Evolutionary conservation across 2,329 filamentous ascomycete species (phyloP).

Genomic region (Pseudocercospora musae): DNA sequence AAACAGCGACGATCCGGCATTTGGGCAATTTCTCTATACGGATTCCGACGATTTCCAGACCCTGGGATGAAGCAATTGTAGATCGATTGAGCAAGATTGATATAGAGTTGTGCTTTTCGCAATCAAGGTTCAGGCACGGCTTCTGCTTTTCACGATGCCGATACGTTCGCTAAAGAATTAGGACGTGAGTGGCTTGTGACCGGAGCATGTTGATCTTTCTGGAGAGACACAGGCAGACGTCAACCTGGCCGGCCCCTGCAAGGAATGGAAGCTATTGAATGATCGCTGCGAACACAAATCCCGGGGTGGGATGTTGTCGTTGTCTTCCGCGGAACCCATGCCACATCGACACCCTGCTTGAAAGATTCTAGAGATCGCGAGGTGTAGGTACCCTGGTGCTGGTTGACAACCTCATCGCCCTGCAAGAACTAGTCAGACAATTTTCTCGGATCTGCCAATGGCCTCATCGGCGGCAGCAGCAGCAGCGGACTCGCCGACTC

Average conservation of each 20-base stretch:
- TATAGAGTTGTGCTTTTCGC: background rate
- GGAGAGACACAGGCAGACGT: background rate
- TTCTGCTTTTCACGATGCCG: background rate
- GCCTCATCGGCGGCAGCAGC: background rate
- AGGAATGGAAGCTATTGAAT: background rate
- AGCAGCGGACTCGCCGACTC: background rate
- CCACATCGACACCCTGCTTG: background rate
- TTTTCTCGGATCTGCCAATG: background rate
- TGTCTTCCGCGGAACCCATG: background rate
- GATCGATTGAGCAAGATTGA: background rate
- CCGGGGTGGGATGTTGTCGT: background rate
- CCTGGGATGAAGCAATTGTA: background rate
- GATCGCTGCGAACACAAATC: background rate
- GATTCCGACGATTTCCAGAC: background rate
- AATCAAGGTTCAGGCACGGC: background rate
- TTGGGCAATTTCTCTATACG: background rate
- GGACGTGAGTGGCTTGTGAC: slow-evolving; percentile 1
- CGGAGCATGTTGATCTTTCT: background rate
- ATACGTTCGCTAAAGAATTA: background rate
- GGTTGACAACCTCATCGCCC: background rate
- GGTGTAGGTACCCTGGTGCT: background rate
- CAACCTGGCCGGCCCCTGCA: background rate
- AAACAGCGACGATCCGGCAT: background rate
- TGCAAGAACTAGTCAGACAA: background rate
- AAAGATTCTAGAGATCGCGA: background rate